Base-by-base conservation (phyloP, 148 eudicot genomes). In the Simmondsia chinensis region DNA sequence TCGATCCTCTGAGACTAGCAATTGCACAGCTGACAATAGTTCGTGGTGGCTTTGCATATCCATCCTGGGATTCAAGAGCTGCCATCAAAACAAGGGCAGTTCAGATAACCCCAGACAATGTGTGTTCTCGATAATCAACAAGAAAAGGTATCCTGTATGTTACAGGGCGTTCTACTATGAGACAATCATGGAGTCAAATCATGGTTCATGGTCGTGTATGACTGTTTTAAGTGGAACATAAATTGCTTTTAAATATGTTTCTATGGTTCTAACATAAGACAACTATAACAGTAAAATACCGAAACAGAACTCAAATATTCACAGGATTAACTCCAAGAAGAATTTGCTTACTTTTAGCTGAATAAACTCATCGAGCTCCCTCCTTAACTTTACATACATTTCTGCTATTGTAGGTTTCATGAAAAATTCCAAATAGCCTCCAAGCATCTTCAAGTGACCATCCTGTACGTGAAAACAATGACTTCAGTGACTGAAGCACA, bases 361-460 rank as follows among this genome's bases (percentile, higher is more conserved):
- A 65, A 89, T 65, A 3, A 78, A 74, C 60, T 81, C 83, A 12
- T 84, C 85, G 39, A 89, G 74, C 71, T 84, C 95, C 67, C 69
- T 72, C 80, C 73, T 79, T 46, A 89, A 64, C 59, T 56, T 79
- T 48, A 71, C 52, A 60, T 78, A 89, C 70, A 71, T 60, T 60
- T 79, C 80, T 19, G 95, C 93, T 27, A 59, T 26, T 24, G 60
- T 50, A 61, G 95, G 82, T 53, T 66, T 65, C 97, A 85, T 74
- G 48, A 69, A 89, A 54, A 89, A 89, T 66, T 89, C 97, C 70
- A 89, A 70, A 63, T 85, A 89, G 33, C 97, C 97, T 14, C 93
- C 95, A 60, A 84, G 31, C 97, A 89, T 81, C 63, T 76, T 89
- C 22, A 89, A 63, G 64, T 89, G 95, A 27, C 95, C 97, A 56